A percentile compares a stretch with the other conserved stretches of the same genome.
Conservation (phyloP, 2,329 filamentous ascomycete genomes). For the Claviceps monticola region DNA sequence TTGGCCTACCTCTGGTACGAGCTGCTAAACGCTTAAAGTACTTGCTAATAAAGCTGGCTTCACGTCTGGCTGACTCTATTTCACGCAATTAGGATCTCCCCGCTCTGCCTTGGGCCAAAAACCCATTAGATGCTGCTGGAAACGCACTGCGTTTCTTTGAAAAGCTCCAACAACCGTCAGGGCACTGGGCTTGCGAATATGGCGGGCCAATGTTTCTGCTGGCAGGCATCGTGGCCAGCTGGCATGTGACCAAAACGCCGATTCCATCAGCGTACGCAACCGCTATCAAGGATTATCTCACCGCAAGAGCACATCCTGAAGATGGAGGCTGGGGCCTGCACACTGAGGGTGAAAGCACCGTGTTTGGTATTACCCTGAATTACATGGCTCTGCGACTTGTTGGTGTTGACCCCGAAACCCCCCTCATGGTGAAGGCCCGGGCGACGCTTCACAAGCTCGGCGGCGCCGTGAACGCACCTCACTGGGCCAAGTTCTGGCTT, state of each 20-base stretch:
- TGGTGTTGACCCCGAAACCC: conserved; percentile 71
- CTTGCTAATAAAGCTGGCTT: not conserved
- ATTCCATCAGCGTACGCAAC: conserved; percentile 67
- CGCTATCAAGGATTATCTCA: conserved; percentile 87
- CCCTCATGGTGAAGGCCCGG: conserved; percentile 73
- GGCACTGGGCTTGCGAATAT: conserved; percentile 96
- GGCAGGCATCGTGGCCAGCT: conserved; percentile 70
- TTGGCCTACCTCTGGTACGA: conserved; percentile 64
- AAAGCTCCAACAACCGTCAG: conserved; percentile 72
- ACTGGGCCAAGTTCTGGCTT: conserved; percentile 97
- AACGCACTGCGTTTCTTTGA: conserved; percentile 87
- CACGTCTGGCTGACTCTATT: not conserved
- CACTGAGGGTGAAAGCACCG: conserved; percentile 83
- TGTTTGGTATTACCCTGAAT: conserved; percentile 82
- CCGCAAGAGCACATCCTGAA: conserved; percentile 67
- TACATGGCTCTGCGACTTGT: conserved; percentile 71
- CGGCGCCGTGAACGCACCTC: conserved; percentile 69
- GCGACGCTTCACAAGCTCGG: conserved; percentile 72
- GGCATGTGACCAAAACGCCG: conserved; percentile 79
- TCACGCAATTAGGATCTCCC: conserved; percentile 49
- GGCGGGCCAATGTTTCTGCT: conserved; percentile 94
- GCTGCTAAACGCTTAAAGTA: not conserved
- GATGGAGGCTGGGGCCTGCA: conserved; percentile 98
- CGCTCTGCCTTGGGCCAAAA: conserved; percentile 53
- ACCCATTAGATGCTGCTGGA: conserved; percentile 59